Evolutionary conservation across 176 grass and related monocot species (phyloP).

Genomic region (Canna indica): DNA sequence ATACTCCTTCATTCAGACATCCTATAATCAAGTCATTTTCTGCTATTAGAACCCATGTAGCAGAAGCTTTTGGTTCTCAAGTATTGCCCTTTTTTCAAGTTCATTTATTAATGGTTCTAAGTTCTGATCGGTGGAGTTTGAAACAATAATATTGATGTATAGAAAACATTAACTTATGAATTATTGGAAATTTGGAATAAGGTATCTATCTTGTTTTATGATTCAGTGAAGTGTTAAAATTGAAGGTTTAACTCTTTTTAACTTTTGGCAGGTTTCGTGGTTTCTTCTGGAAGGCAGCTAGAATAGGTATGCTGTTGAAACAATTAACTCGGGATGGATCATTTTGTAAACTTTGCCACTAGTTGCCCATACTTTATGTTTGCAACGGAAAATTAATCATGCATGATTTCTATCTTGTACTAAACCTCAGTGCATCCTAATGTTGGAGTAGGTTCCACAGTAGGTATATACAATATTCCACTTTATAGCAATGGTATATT

Average conservation of each 20-base stretch:
- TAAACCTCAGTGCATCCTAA: too few species aligned
- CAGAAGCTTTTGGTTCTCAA: background rate
- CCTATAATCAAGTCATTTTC: background rate
- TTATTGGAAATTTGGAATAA: background rate
- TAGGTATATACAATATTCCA: too few species aligned
- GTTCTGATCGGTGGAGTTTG: background rate
- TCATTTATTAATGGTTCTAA: background rate
- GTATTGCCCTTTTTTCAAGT: background rate
- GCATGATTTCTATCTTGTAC: background rate
- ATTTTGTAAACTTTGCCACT: background rate
- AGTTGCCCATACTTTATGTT: background rate
- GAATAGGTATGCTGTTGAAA: constrained; percentile 11
- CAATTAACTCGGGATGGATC: background rate
- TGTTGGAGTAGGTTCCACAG: too few species aligned
- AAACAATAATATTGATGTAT: background rate
- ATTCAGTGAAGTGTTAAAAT: background rate
- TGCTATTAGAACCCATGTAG: background rate
- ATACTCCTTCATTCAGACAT: background rate
- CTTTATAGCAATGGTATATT: too few species aligned
- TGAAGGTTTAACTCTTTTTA: background rate
- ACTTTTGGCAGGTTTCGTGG: constrained; percentile 10
- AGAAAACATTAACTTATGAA: background rate
- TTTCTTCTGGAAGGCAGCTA: constrained; percentile 18
- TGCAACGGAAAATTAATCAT: background rate
- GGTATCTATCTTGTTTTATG: background rate